Base-by-base conservation (phyloP, 257 asterid genomes). In the Primulina eburnea region DNA sequence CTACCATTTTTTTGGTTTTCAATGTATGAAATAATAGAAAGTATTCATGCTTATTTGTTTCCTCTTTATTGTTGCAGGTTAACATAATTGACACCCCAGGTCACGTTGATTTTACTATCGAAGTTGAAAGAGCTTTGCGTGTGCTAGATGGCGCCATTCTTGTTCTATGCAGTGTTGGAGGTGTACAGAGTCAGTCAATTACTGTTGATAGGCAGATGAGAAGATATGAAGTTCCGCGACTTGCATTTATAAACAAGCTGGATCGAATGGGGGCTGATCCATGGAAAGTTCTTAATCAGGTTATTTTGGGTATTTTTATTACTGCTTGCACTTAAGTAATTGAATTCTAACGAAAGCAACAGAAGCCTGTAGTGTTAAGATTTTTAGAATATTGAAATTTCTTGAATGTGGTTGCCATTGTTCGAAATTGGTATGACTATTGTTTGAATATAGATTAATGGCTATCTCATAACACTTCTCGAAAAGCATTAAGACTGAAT, bases 181-280 rank as follows among this genome's bases (percentile, higher is more conserved):
- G 99, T 70, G 99, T 94, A 34, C 99, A 94, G 82, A 94, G 99
- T 85, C 97, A 94, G 79, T 94, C 97, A 37, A 94, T 94, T 57
- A 94, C 99, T 3, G 99, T 94, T 72, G 99, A 94, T 75, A 82
- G 99, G 86, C 99, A 94, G 81, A 94, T 94, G 99, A 85, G 96
- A 82, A 88, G 97, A 89, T 94, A 94, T 60, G 99, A 89, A 75
- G 99, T 94, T 65, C 99, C 99, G 8, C 83, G 99, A 73, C 62
- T 94, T 86, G 99, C 96, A 73, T 93, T 93, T 72, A 93, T 93
- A 66, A 93, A 93, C 82, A 93, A 93, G 82, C 90, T 94, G 69
- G 99, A 94, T 66, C 86, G 99, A 56, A 94, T 94, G 99, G 99
- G 97, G 56, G 99, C 99, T 30, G 97, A 94, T 85, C 99, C 99